Conservation (phyloP, 164 flowering plant genomes). For the Vitis vinifera region DNA sequence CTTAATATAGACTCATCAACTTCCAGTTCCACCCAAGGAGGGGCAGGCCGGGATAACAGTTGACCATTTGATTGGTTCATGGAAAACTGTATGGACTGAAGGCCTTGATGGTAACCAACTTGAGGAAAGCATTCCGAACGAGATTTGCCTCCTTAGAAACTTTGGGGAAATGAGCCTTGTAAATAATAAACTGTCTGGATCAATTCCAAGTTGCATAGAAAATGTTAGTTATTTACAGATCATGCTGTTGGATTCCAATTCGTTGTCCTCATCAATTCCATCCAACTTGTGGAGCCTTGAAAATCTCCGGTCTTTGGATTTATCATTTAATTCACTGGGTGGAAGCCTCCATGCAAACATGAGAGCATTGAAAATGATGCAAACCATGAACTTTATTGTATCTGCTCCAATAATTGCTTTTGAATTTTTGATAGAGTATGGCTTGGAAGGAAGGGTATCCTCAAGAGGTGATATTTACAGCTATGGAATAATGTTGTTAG, state of each 20-base stretch:
- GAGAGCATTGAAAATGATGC: constrained; percentile 9
- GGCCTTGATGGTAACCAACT: constrained; percentile 11
- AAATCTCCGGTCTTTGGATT: constrained; percentile 6
- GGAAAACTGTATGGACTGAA: no score
- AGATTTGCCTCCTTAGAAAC: neutral
- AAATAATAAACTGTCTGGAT: constrained; percentile 19
- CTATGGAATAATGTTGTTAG: no score
- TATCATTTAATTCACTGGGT: constrained; percentile 14
- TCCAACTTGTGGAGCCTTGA: constrained; percentile 11
- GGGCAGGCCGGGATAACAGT: no score
- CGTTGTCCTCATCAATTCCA: constrained; percentile 13
- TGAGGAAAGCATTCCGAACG: constrained; percentile 14
- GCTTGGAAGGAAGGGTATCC: constrained; percentile 20
- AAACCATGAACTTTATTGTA: neutral
- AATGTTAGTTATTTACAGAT: constrained; percentile 15
- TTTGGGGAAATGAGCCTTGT: neutral
- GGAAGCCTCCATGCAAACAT: constrained; percentile 14
- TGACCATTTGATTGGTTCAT: no score
- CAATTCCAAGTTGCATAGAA: constrained; percentile 12
- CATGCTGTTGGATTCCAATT: constrained; percentile 9
- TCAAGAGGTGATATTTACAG: constrained; percentile 25
- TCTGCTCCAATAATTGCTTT: neutral
- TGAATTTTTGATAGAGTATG: constrained; percentile 18
- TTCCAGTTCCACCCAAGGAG: no score
- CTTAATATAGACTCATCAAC: no score